phyloP scores from a whole-genome alignment of 1,284 basidiomycete genomes.

The Malassezia sp. region DNA sequence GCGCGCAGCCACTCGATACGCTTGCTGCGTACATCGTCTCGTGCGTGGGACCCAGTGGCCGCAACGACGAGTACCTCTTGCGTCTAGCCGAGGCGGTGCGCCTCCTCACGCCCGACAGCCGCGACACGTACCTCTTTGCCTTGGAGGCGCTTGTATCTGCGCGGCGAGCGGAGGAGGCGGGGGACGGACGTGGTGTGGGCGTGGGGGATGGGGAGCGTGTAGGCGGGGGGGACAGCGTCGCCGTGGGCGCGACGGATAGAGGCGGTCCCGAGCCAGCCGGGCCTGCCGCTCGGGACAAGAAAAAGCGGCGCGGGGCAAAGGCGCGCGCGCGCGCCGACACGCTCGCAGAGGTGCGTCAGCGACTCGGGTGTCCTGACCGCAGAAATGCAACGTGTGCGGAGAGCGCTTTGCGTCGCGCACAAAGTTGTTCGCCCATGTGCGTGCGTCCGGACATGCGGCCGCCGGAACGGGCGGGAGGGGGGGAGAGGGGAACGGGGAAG shows the following conservation, averaged over 20 bases:
- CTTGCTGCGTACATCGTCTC: constrained; percentile 62
- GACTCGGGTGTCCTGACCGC: background rate
- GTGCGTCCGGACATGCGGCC: constrained; percentile 61
- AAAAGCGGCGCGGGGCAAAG: background rate
- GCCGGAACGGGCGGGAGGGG: constrained; percentile 45
- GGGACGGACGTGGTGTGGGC: constrained; percentile 12
- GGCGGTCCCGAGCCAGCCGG: background rate
- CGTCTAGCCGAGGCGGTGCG: constrained; percentile 60
- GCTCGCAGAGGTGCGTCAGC: too few relatives aligned
- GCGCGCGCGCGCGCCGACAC: constrained; percentile 5
- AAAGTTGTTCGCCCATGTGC: constrained; percentile 67
- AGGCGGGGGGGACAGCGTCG: background rate
- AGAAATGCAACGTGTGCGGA: constrained; percentile 62
- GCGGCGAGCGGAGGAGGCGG: constrained; percentile 17
- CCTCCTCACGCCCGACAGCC: constrained; percentile 60
- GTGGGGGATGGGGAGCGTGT: constrained; percentile 13
- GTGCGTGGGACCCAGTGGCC: constrained; percentile 68
- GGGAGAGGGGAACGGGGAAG: background rate
- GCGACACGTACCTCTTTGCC: constrained; percentile 64
- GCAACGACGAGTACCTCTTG: constrained; percentile 71
- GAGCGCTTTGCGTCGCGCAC: constrained; percentile 60
- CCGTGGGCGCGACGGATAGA: background rate
- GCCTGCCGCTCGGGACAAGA: background rate
- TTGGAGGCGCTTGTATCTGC: constrained; percentile 54
- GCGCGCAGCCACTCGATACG: constrained; percentile 60